Evolutionary conservation across 192 early-diverging fungal species (phyloP).

Genomic region (Linnemannia schmuckeri): DNA sequence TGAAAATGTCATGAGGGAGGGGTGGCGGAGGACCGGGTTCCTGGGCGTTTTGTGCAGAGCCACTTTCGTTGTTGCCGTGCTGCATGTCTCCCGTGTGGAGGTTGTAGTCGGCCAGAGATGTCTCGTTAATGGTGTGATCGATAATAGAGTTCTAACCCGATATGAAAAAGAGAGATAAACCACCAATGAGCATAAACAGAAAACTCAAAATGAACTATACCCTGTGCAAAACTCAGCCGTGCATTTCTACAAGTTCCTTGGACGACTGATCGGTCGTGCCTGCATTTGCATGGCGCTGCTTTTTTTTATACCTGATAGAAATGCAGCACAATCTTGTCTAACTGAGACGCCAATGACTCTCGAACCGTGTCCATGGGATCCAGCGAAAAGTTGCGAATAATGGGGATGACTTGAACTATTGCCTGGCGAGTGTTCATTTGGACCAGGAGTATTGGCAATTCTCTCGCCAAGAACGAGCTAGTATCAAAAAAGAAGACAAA

Average conservation of each 20-base stretch:
- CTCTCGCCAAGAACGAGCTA: constrained; percentile 41
- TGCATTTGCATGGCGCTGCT: not conserved
- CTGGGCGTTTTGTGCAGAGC: not conserved
- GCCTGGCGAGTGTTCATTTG: constrained; percentile 38
- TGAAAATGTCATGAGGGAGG: constrained; percentile 57
- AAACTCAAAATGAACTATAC: not conserved
- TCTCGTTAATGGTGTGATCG: constrained; percentile 18
- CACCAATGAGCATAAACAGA: not conserved
- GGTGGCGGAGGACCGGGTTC: constrained; percentile 24
- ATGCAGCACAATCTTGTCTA: constrained; percentile 49
- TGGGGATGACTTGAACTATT: constrained; percentile 35
- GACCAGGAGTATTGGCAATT: constrained; percentile 16
- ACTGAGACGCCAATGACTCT: constrained; percentile 42
- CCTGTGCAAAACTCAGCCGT: constrained; percentile 12
- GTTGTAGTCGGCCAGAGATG: constrained; percentile 3
- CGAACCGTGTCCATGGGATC: constrained; percentile 38
- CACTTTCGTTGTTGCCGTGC: constrained; percentile 1
- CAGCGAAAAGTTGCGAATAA: constrained; percentile 34
- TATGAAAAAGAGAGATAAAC: not conserved
- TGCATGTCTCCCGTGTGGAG: constrained; percentile 10
- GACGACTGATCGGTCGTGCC: not conserved
- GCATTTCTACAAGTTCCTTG: not conserved
- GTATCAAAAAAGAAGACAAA: not conserved
- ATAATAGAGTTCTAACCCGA: constrained; percentile 31
- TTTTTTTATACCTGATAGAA: constrained; percentile 32